These are phyloP conservation scores for Aspergillus sp. DNA, from an alignment of 2,329 filamentous ascomycete genomes.

Conservation along the genomic window DNA sequence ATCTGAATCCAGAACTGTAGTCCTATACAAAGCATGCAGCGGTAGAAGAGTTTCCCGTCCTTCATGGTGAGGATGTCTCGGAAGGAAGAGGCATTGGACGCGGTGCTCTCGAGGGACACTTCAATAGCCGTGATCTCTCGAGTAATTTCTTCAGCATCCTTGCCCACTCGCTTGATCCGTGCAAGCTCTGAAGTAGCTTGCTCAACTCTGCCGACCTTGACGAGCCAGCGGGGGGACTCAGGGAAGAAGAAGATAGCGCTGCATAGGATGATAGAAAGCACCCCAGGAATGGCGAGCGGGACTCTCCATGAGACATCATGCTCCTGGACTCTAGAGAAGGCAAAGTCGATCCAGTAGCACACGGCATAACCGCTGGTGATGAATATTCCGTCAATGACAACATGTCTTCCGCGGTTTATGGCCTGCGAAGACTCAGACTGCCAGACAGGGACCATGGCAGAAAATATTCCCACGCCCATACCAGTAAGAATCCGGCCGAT, in stretches of 20 bases:
- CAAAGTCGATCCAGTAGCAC: background rate
- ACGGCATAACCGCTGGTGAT: background rate
- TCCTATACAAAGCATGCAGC: constrained; percentile 47
- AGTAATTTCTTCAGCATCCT: constrained; percentile 29
- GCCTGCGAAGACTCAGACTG: background rate
- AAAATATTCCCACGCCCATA: background rate
- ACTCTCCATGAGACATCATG: background rate
- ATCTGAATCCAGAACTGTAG: constrained; percentile 49
- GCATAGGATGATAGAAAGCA: constrained; percentile 14
- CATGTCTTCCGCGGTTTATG: background rate
- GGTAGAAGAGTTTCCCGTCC: constrained; percentile 51
- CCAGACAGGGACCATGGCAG: background rate
- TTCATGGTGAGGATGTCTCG: constrained; percentile 42
- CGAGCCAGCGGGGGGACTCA: constrained; percentile 35
- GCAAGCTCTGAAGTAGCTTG: constrained; percentile 20
- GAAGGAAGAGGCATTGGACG: constrained; percentile 44
- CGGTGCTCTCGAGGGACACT: constrained; percentile 40
- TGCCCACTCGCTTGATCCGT: background rate
- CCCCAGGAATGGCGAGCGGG: background rate
- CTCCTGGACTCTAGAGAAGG: background rate
- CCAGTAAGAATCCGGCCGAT: background rate
- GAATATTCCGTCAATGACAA: background rate
- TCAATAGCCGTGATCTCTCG: constrained; percentile 50
- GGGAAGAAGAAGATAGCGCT: constrained; percentile 29
- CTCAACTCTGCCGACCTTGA: constrained; percentile 20